Conservation (phyloP, 2,329 filamentous ascomycete genomes). For the Onygena corvina region DNA sequence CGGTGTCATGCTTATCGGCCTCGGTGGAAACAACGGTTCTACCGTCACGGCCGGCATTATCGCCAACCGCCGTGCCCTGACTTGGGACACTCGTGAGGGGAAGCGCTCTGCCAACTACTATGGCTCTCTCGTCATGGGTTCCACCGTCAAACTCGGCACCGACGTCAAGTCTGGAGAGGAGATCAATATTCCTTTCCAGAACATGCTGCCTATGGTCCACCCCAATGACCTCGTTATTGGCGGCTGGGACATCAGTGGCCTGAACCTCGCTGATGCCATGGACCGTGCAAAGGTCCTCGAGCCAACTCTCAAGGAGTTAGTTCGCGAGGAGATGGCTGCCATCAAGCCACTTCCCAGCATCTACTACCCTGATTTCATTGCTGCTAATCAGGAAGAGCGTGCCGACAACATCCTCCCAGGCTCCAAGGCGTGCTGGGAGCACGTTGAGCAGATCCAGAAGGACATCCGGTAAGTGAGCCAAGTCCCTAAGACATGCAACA, state of each 20-base stretch:
- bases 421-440: conserved; percentile 68
- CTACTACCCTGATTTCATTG: conserved; percentile 99
- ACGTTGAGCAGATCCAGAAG: conserved; percentile 84
- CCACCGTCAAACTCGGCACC: conserved; percentile 89
- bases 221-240: conserved; percentile 91
- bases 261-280: conserved; percentile 87
- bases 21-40: conserved; percentile 95
- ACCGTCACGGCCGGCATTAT: conserved; percentile 96
- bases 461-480: conserved; percentile 60
- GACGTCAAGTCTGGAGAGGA: conserved; percentile 74
- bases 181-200: conserved; percentile 91
- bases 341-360: conserved; percentile 86
- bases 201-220: conserved; percentile 90
- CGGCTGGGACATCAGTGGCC: conserved; percentile 90
- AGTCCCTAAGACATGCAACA: neutral
- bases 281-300: conserved; percentile 91
- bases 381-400: conserved; percentile 92
- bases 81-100: conserved; percentile 91
- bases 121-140: conserved; percentile 92
- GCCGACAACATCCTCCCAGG: conserved; percentile 84
- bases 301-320: conserved; percentile 77
- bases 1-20: conserved; percentile 94
- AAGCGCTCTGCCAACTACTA: conserved; percentile 87
- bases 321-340: conserved; percentile 82
- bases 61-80: conserved; percentile 75